Base-by-base conservation (phyloP, 805 yeast genomes). In the Yarrowia alimentaria region DNA sequence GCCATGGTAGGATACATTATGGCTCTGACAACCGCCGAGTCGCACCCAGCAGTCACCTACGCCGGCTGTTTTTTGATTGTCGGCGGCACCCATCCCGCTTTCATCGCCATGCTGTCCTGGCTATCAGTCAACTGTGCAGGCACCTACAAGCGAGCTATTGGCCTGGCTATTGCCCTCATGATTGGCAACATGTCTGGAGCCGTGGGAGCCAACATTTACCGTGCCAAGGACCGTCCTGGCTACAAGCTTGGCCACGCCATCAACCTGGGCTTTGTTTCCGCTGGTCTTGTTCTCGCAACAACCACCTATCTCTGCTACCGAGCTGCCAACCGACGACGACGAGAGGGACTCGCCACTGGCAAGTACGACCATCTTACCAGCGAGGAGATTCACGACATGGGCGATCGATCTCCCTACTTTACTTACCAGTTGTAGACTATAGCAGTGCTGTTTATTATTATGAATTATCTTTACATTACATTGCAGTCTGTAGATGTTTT, bases 121-220 rank as follows among this genome's bases (percentile, higher is more conserved):
- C 63, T 74, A 30, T 70, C 81, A 3, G 65, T 78, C 53, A 79
- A 79, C 56, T 70, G 73, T 54, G 75, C 76, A 11, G 81, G 83
- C 11, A 81, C 78, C 58, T 61, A 72, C 22, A 68, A 82, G 61
- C 76, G 79, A 55, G 70, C 74, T 18, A 73, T 73, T 18, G 78
- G 76, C 13, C 69, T 78, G 31, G 78, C 78, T 5, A 69, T 75
- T 65, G 77, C 77, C 54, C 73, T 80, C 58, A 83, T 83, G 2
- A 75, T 79, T 59, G 85, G 84, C 52, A 79, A 79, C 63, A 75
- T 79, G 57, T 83, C 83, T 45, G 84, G 83, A 56, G 79, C 79
- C 55, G 71, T 79, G 52, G 66, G 82, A 21, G 60, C 81, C 3
- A 79, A 70, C 56, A 66, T 78, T 21, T 79, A 77, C 64, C 69